These are phyloP conservation scores for Omphalotus guepiniiformis DNA, from an alignment of 768 basidiomycete genomes.

Conservation along the genomic window DNA sequence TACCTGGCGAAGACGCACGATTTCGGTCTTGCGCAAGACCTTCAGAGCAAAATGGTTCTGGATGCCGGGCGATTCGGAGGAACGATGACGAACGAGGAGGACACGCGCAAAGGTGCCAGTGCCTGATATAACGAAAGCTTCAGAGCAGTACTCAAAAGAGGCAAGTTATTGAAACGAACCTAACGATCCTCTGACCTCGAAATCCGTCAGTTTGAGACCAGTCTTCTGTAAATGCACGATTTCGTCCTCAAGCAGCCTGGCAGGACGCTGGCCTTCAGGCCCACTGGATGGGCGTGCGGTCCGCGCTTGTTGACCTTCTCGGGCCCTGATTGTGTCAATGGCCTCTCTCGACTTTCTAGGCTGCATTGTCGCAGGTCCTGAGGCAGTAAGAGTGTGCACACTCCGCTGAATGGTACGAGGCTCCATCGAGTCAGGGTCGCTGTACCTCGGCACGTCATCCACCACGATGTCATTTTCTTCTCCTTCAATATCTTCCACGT, in stretches of 20 bases:
- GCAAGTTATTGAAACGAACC: conserved; percentile 37
- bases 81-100: conserved; percentile 75
- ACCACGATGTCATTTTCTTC: conserved; percentile 32
- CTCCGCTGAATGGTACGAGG: neutral
- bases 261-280: conserved; percentile 33
- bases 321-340: conserved; percentile 7
- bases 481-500: conserved; percentile 11
- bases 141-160: too few relatives aligned
- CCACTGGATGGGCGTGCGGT: neutral
- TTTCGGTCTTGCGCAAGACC: conserved; percentile 80
- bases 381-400: neutral
- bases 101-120: conserved; percentile 97
- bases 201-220: conserved; percentile 69
- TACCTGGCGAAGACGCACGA: conserved; percentile 88
- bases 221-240: conserved; percentile 54
- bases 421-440: conserved; percentile 20
- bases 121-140: conserved; percentile 44
- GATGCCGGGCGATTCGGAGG: conserved; percentile 40
- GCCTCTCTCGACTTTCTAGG: conserved; percentile 7
- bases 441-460: conserved; percentile 34
- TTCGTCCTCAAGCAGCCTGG: conserved; percentile 66
- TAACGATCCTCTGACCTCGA: conserved; percentile 75
- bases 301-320: neutral
- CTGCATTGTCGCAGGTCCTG: neutral
- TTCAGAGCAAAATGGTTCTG: conserved; percentile 83